Conservation (phyloP, 768 basidiomycete genomes). For the Boletus speciosus region DNA sequence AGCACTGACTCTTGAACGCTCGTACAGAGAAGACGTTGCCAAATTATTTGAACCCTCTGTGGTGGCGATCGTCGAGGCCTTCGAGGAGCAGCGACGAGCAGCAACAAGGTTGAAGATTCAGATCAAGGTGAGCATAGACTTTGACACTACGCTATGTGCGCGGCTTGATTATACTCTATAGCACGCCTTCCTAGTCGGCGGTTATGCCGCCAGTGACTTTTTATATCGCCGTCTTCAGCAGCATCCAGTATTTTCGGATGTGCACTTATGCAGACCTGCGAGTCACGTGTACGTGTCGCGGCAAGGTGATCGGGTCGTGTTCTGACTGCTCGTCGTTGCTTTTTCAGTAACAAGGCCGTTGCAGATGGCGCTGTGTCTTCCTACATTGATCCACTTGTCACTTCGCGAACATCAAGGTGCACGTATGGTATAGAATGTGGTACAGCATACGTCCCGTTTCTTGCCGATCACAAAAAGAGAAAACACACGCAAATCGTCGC, state of each 20-base stretch:
- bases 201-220: constrained; percentile 48
- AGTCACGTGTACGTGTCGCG: constrained; percentile 41
- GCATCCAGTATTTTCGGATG: constrained; percentile 32
- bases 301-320: not conserved
- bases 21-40: constrained; percentile 33
- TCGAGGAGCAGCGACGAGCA: constrained; percentile 26
- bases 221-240: constrained; percentile 40
- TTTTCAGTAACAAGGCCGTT: constrained; percentile 42
- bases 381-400: constrained; percentile 45
- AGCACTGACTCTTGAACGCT: not conserved
- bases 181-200: constrained; percentile 49
- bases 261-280: constrained; percentile 46
- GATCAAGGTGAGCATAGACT: constrained; percentile 17
- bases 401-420: constrained; percentile 39
- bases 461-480: constrained; percentile 38
- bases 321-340: not conserved
- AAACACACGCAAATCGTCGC: constrained; percentile 14
- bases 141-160: not conserved
- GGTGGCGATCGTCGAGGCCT: constrained; percentile 32
- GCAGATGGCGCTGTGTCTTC: constrained; percentile 45
- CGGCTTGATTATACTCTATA: not conserved
- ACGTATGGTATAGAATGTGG: constrained; percentile 37
- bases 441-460: constrained; percentile 23
- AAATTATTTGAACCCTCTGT: constrained; percentile 44
- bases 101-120: constrained; percentile 21